A percentile compares a stretch with the other conserved stretches of the same genome.
Conservation (phyloP, 2,329 filamentous ascomycete genomes). For the Monascus ruber region DNA sequence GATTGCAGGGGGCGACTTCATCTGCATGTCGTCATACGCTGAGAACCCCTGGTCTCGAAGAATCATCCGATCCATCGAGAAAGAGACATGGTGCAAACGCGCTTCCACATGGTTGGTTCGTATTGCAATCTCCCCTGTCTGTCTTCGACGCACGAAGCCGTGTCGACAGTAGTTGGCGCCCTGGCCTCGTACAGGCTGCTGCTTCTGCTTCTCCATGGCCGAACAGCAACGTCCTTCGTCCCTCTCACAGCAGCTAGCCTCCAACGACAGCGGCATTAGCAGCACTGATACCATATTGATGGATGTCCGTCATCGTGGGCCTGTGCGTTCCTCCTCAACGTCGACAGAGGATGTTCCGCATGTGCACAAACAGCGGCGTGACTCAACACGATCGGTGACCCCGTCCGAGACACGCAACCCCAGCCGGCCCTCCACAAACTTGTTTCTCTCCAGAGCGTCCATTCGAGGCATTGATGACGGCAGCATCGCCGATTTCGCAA, state of each 20-base stretch:
- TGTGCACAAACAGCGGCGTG: conserved; percentile 46
- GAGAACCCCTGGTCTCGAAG: background rate
- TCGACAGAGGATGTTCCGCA: conserved; percentile 20
- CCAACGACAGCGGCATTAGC: conserved; percentile 6
- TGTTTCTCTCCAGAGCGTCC: conserved; percentile 48
- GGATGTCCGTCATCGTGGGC: conserved; percentile 25
- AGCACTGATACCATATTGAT: conserved; percentile 7
- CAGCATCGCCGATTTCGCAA: conserved; percentile 23
- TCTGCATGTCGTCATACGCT: background rate
- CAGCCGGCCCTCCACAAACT: conserved; percentile 54
- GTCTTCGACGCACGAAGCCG: too few relatives aligned
- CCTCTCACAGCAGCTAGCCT: conserved; percentile 6
- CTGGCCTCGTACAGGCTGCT: too few relatives aligned
- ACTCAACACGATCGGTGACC: conserved; percentile 69
- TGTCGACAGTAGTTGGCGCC: too few relatives aligned
- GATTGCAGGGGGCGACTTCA: background rate
- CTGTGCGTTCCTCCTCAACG: conserved; percentile 24
- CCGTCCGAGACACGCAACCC: conserved; percentile 55
- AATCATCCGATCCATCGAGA: background rate
- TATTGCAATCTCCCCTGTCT: too few relatives aligned
- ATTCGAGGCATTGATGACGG: background rate
- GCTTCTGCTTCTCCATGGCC: conserved; percentile 7
- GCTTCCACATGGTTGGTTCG: too few relatives aligned
- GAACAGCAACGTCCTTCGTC: conserved; percentile 9
- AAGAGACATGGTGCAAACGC: too few relatives aligned